Evolutionary conservation across 2,329 filamentous ascomycete species (phyloP), one percentile per base, ranked within the genome.

Genomic region (Xylaria sp.): DNA sequence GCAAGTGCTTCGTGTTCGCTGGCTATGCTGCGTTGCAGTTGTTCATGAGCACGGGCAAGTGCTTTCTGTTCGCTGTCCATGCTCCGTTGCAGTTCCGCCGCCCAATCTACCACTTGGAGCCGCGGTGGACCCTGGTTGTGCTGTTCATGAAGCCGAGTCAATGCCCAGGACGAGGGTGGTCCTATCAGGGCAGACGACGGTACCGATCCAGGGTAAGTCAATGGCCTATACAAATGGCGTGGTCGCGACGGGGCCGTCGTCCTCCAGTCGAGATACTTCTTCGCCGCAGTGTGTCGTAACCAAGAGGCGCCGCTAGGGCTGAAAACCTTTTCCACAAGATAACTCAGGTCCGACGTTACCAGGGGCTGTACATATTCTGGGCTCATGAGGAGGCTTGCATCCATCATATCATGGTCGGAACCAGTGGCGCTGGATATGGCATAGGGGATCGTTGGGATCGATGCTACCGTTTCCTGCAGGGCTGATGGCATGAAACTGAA

Each of bases 341-440:
- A 71, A 4, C 72, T 66, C 2, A 97, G 82, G 39, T 97, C 92
- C 7, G 91, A 94, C 0, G 83, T 73, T 2, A 90, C 74, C 4
- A 97, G 78, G 1, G 93, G 93, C 57, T 91, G 88, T 13, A 94
- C 78, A 68, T 97, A 97, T 65, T 94, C 90, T 1, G 92, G 88
- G 51, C 87, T 92, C 93, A 97, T 97, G 17, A 97, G 80, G 0
- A 96, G 78, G 65, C 91, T 96, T 17, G 92, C 93, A 69, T 97
- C 93, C 87, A 97, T 95, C 40, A 82, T 85, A 38, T 96, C 91
- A 56, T 85, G 76, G 64, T 97, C 91, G 19, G 83, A 82, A 1
- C 82, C 84, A 20, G 83, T 78, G 11, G 83, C 83, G 18, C 89
- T 94, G 1, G 93, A 97, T 18, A 96, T 81, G 0, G 90, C 85